Percentiles rank a stretch among this genome's conserved stretches.
phyloP scores from a whole-genome alignment of 371 early-diverging fungal species.

The Capniomyces stellatus region DNA sequence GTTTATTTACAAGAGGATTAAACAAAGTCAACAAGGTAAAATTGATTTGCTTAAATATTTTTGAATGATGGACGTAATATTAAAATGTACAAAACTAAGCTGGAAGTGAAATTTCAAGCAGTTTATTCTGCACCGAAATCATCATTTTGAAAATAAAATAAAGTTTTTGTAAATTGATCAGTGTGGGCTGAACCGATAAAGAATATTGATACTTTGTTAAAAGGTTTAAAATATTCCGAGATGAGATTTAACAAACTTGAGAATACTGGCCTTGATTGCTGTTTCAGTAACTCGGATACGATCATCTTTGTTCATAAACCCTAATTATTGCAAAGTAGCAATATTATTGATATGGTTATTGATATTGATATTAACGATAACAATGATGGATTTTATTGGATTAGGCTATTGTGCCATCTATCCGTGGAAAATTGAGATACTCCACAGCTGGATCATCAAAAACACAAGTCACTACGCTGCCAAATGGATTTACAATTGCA shows the following conservation, averaged over 20 bases:
- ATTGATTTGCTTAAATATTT: not conserved
- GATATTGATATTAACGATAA: not conserved
- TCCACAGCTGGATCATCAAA: not conserved
- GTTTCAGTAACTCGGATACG: not conserved
- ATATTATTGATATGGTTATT: too few relatives aligned
- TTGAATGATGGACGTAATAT: not conserved
- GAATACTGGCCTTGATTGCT: not conserved
- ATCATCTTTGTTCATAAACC: not conserved
- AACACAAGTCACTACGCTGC: slow-evolving; percentile 43
- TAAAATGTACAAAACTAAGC: not conserved
- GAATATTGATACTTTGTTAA: too few relatives aligned
- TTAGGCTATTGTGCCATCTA: not conserved
- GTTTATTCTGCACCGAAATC: too few relatives aligned
- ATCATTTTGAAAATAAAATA: too few relatives aligned
- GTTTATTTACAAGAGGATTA: not conserved
- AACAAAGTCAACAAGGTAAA: not conserved
- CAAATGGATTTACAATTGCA: slow-evolving; percentile 90
- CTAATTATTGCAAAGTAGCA: too few relatives aligned
- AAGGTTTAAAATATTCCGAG: too few relatives aligned
- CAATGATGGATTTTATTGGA: not conserved
- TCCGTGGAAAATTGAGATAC: not conserved
- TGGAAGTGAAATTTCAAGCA: not conserved
- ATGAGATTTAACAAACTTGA: not conserved
- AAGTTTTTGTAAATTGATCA: too few relatives aligned
- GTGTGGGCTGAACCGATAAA: too few relatives aligned